These are phyloP conservation scores for Sarocladium oryzae DNA, from an alignment of 2,329 filamentous ascomycete species.

Conservation along the genomic window DNA sequence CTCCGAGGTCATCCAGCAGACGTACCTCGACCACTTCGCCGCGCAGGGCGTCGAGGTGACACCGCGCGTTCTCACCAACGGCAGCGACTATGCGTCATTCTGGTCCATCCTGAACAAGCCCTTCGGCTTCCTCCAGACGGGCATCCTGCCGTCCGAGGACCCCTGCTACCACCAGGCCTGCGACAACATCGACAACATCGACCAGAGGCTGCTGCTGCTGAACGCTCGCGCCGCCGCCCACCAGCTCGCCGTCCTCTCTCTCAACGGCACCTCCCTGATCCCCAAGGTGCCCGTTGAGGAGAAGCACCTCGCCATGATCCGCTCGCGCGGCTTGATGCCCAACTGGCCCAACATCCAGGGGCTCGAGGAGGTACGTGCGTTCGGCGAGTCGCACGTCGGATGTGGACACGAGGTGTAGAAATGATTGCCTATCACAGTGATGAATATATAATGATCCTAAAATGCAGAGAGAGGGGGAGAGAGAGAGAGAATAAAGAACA, in stretches of 20 bases:
- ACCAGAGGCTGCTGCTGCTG: constrained; percentile 23
- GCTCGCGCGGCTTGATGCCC: constrained; percentile 11
- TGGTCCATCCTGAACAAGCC: constrained; percentile 45
- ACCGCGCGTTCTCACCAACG: constrained; percentile 29
- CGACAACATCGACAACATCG: constrained; percentile 27
- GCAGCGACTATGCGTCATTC: constrained; percentile 57
- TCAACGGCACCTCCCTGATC: constrained; percentile 18
- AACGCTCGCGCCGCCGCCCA: constrained; percentile 41
- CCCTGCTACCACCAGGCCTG: constrained; percentile 26
- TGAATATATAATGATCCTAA: too few relatives aligned
- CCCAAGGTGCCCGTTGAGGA: constrained; percentile 19
- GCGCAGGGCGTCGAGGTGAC: constrained; percentile 25
- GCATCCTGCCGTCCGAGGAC: constrained; percentile 43
- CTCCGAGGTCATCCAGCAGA: constrained; percentile 25
- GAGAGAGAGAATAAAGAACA: too few relatives aligned
- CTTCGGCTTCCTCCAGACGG: constrained; percentile 52
- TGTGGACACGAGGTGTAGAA: constrained; percentile 25
- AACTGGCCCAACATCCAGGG: constrained; percentile 14
- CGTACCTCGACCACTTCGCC: constrained; percentile 27
- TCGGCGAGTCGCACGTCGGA: constrained; percentile 28
- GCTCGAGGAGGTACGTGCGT: constrained; percentile 26
- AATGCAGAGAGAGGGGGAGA: too few relatives aligned
- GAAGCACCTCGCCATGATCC: constrained; percentile 13
- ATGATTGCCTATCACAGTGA: too few relatives aligned
- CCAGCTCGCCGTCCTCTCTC: constrained; percentile 23